Base-by-base conservation (phyloP, 352 stramenopile species). In the Pythium myriotylum region DNA sequence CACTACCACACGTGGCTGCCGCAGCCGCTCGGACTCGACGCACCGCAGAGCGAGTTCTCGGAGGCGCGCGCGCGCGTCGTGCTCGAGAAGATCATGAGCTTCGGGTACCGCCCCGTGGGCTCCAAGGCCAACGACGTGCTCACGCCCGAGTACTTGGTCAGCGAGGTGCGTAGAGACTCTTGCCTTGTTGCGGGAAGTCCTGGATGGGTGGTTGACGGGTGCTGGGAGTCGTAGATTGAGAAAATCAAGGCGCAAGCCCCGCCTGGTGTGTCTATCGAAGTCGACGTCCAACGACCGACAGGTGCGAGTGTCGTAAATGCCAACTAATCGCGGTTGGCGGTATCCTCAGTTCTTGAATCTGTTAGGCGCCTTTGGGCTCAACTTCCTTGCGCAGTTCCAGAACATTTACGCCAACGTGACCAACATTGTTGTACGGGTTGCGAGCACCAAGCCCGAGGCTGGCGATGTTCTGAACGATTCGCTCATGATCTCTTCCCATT, bases 321-420 rank as follows among this genome's bases (percentile, higher is more conserved):
- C 41, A 3, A 43, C 32, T 26, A 16, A 23, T 4, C 4, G 8
- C 12, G 20, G 12, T 54, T 27, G 12, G 16, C 41, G 48, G 2
- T 32, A 4, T 24, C n/a, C n/a, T n/a, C n/a, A n/a, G n/a, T n/a
- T n/a, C n/a, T n/a, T n/a, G n/a, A n/a, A n/a, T n/a, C 20, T 20
- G 17, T 35, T 35, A 72, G 74, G 82, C 17, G 83, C 84, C 0
- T 92, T 92, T 67, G 84, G 84, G 4, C 61, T 92, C 26, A 72
- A 92, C 59, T 92, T 92, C 50, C 76, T 91, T 27, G 74, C 77
- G 23, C 81, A 88, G 41, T 92, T 92, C 67, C 84, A 92, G 59
- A 92, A 92, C 63, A 88, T 92, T 57, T 92, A 92, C 70, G 79
- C 84, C 39, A 92, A 92, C 45, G 81, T 92, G 43, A 92, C 79